A percentile compares a stretch with the other conserved stretches of the same genome.
phyloP scores from a whole-genome alignment of 2,329 filamentous ascomycete species.

The Fusarium sp. region DNA sequence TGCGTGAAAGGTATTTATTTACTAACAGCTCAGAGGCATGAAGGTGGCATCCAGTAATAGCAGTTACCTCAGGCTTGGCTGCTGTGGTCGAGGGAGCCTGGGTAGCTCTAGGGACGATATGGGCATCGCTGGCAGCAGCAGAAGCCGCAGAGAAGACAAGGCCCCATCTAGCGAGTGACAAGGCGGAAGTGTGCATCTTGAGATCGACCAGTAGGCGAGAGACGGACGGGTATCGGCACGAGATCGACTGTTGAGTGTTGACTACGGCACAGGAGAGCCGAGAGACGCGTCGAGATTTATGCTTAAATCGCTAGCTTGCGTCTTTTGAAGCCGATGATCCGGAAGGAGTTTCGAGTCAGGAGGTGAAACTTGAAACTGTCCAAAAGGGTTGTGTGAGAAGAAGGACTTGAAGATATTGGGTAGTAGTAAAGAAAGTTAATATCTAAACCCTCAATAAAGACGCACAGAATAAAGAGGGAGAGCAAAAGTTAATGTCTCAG shows the following conservation, averaged over 20 bases:
- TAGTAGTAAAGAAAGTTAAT: not conserved
- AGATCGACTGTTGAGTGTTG: not conserved
- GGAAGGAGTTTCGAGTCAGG: not conserved
- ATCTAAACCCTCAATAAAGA: not conserved
- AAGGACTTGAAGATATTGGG: not conserved
- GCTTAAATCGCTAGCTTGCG: slow-evolving; percentile 19
- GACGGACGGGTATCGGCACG: slow-evolving; percentile 2
- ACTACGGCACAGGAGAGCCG: slow-evolving; percentile 13
- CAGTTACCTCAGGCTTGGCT: slow-evolving; percentile 47
- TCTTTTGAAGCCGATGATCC: not conserved
- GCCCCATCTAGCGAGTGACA: slow-evolving; percentile 36
- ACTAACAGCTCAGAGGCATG: slow-evolving; percentile 56
- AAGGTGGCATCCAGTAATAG: slow-evolving; percentile 56
- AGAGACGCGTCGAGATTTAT: slow-evolving; percentile 17
- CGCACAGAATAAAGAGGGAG: slow-evolving; percentile 5
- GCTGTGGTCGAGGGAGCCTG: slow-evolving; percentile 44
- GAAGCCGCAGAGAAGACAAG: slow-evolving; percentile 26
- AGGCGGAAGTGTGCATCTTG: slow-evolving; percentile 30
- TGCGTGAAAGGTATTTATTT: not conserved
- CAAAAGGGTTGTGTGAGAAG: slow-evolving; percentile 18
- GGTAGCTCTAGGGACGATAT: slow-evolving; percentile 50
- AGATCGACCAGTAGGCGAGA: not conserved
- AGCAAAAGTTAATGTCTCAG: slow-evolving; percentile 35
- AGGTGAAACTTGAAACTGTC: slow-evolving; percentile 1
- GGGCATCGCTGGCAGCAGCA: slow-evolving; percentile 20